Evolutionary conservation across 495 filamentous ascomycete species (phyloP).

Genomic region (Elaphomyces granulatus): DNA sequence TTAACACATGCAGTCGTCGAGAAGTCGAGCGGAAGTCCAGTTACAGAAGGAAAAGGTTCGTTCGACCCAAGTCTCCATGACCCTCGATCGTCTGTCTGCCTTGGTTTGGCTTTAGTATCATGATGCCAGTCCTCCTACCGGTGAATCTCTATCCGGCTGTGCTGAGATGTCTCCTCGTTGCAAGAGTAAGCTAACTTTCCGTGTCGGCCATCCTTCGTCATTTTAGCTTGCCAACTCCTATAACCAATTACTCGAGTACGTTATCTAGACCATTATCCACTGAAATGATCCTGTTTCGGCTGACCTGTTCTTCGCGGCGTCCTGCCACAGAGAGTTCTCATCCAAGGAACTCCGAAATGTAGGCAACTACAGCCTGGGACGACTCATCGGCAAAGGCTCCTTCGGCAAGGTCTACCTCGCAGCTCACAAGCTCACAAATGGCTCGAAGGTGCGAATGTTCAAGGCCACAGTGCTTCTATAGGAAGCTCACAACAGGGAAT

Average conservation of each 20-base stretch:
- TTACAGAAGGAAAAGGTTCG: constrained; percentile 86
- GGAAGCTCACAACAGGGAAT: constrained; percentile 6
- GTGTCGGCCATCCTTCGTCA: no score
- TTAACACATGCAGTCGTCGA: constrained; percentile 44
- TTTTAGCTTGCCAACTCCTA: constrained; percentile 88
- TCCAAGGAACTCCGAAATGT: constrained; percentile 81
- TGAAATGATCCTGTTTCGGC: not conserved
- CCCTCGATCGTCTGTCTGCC: not conserved
- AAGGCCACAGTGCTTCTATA: no score
- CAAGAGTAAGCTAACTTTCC: no score
- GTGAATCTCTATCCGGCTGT: no score
- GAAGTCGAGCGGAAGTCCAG: constrained; percentile 75
- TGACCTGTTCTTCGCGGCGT: constrained; percentile 3
- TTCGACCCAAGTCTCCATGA: constrained; percentile 4
- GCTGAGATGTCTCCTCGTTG: not conserved
- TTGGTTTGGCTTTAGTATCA: no score
- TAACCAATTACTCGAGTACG: constrained; percentile 87
- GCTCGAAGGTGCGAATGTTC: constrained; percentile 72
- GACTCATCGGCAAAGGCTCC: constrained; percentile 88
- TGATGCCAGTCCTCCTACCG: no score
- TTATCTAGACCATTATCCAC: constrained; percentile 9
- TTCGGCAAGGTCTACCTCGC: constrained; percentile 98
- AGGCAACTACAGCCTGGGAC: constrained; percentile 85
- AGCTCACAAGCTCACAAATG: constrained; percentile 94
- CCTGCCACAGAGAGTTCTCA: constrained; percentile 72